Evolutionary conservation across 768 basidiomycete genomes (phyloP).

Genomic region (Neoboletus magnificus): DNA sequence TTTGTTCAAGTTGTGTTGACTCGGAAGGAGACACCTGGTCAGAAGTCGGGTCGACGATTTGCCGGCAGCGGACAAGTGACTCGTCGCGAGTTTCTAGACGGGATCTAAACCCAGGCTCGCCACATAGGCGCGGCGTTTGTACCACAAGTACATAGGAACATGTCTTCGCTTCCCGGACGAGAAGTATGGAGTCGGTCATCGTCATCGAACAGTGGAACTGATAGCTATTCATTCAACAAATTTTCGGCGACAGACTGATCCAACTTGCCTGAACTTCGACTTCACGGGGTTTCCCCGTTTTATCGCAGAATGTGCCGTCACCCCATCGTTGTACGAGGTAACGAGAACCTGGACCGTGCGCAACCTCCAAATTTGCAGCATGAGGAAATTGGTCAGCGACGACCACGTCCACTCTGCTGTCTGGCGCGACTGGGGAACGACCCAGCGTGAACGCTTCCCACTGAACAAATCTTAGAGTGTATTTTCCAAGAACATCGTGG

Average conservation of each 20-base stretch:
- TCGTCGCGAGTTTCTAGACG: slow-evolving; percentile 63
- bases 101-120: slow-evolving; percentile 89
- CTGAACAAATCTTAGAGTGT: slow-evolving; percentile 36
- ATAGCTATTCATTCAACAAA: slow-evolving; percentile 2
- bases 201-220: slow-evolving; percentile 97
- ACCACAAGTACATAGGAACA: slow-evolving; percentile 94
- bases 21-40: slow-evolving; percentile 24
- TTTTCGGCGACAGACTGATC: background rate
- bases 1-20: slow-evolving; percentile 30
- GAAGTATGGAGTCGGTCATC: slow-evolving; percentile 84
- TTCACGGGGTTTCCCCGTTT: slow-evolving; percentile 81
- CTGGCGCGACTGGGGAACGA: slow-evolving; percentile 58
- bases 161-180: slow-evolving; percentile 90
- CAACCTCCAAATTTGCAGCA: slow-evolving; percentile 71
- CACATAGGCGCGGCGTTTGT: slow-evolving; percentile 91
- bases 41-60: slow-evolving; percentile 47
- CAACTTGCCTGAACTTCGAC: slow-evolving; percentile 87
- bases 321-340: slow-evolving; percentile 93
- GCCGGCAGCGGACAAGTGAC: slow-evolving; percentile 72
- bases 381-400: slow-evolving; percentile 63
- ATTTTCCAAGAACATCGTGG: slow-evolving; percentile 23
- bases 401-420: slow-evolving; percentile 61
- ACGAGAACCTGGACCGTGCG: slow-evolving; percentile 71
- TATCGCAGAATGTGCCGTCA: slow-evolving; percentile 91
- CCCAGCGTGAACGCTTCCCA: slow-evolving; percentile 80